These are phyloP conservation scores for Scutellaria barbata DNA, from an alignment of 257 asterid species.

Conservation along the genomic window DNA sequence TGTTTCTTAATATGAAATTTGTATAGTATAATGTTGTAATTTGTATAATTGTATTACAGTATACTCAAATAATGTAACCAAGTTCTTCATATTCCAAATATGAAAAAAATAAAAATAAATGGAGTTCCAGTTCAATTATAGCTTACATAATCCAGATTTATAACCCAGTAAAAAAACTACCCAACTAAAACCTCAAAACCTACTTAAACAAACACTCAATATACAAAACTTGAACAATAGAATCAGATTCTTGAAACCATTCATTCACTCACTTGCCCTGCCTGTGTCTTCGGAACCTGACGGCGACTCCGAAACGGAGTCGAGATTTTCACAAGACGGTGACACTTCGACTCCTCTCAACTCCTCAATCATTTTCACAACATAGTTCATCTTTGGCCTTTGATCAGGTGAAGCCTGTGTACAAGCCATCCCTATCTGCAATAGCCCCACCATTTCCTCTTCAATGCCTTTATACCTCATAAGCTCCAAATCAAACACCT, in stretches of 20 bases:
- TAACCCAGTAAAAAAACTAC: constrained; percentile 29
- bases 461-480: constrained; percentile 95
- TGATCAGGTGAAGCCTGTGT: constrained; percentile 66
- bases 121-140: constrained; percentile 4
- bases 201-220: constrained; percentile 11
- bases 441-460: constrained; percentile 93
- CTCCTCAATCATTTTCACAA: constrained; percentile 86
- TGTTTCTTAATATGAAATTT: too few relatives aligned
- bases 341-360: constrained; percentile 71
- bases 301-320: constrained; percentile 82
- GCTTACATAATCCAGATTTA: neutral
- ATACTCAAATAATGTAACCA: too few relatives aligned
- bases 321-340: constrained; percentile 59
- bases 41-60: too few relatives aligned
- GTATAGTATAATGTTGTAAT: neutral
- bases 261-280: constrained; percentile 62
- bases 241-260: constrained; percentile 1
- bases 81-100: neutral
- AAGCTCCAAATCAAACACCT: constrained; percentile 94
- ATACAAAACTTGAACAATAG: constrained; percentile 36
- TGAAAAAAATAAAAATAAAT: neutral
- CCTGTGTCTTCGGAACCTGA: constrained; percentile 63
- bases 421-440: constrained; percentile 89
- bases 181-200: constrained; percentile 20
- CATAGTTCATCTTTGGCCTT: constrained; percentile 71